phyloP scores from a whole-genome alignment of 1,284 basidiomycete genomes.

The Lentinus polychrous region DNA sequence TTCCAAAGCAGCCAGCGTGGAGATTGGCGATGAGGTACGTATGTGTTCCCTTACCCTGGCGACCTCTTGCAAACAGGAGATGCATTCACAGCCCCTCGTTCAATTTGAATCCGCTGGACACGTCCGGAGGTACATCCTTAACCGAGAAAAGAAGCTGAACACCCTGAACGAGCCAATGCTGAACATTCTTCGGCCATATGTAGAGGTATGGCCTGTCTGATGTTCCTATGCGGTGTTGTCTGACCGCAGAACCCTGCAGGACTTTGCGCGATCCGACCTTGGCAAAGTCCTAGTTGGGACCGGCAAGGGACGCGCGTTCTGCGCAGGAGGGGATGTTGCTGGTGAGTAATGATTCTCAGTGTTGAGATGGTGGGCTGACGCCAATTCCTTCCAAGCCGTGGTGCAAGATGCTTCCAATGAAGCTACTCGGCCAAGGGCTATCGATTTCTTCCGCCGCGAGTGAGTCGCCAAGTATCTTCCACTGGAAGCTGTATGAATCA shows the following conservation, averaged over 20 bases:
- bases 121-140: slow-evolving; percentile 69
- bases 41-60: slow-evolving; percentile 7
- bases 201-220: slow-evolving; percentile 49
- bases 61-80: not conserved
- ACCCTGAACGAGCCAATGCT: slow-evolving; percentile 86
- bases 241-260: slow-evolving; percentile 35
- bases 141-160: slow-evolving; percentile 83
- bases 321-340: slow-evolving; percentile 92
- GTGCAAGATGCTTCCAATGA: slow-evolving; percentile 41
- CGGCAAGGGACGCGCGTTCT: slow-evolving; percentile 81
- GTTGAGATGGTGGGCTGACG: slow-evolving; percentile 5
- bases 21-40: slow-evolving; percentile 10
- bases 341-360: slow-evolving; percentile 38
- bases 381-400: slow-evolving; percentile 38
- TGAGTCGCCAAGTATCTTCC: slow-evolving; percentile 32
- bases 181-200: slow-evolving; percentile 57
- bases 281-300: slow-evolving; percentile 75
- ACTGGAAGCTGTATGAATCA: slow-evolving; percentile 5
- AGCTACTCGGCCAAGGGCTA: slow-evolving; percentile 51
- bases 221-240: not conserved
- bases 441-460: slow-evolving; percentile 90
- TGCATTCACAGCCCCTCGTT: slow-evolving; percentile 42
- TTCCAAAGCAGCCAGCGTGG: slow-evolving; percentile 7
- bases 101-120: slow-evolving; percentile 63
- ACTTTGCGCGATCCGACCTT: slow-evolving; percentile 73